Evolutionary conservation across 257 asterid genomes (phyloP).

Genomic region (Solanum peruvianum): DNA sequence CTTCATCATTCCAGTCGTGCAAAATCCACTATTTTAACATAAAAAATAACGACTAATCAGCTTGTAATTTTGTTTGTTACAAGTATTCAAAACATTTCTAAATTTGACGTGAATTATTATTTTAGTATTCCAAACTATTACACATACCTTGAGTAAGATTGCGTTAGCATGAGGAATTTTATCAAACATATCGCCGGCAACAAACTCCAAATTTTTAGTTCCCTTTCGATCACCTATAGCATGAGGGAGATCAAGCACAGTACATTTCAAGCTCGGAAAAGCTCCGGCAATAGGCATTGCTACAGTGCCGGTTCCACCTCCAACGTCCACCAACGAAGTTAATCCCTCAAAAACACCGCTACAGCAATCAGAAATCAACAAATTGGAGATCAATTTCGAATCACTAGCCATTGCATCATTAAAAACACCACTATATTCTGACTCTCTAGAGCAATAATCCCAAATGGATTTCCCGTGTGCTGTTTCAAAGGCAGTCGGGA

Average conservation of each 20-base stretch:
- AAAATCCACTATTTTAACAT: background rate
- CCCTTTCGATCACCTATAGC: background rate
- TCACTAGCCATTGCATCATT: background rate
- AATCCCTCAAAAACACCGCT: background rate
- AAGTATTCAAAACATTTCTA: too few species aligned
- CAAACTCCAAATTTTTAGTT: background rate
- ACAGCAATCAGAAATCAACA: background rate
- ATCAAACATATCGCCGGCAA: background rate
- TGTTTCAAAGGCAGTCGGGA: background rate
- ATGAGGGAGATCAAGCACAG: background rate
- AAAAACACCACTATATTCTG: background rate
- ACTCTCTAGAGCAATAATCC: background rate
- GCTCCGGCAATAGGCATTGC: background rate
- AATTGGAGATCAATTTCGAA: background rate
- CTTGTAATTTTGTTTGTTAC: background rate
- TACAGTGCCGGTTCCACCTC: background rate
- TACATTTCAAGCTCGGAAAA: background rate
- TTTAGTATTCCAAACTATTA: too few species aligned
- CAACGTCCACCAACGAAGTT: background rate
- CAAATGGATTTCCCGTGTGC: background rate
- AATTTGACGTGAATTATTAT: too few species aligned
- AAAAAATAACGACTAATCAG: background rate
- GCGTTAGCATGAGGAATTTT: background rate
- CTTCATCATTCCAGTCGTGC: background rate
- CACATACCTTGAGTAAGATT: background rate